A percentile compares a stretch with the other conserved stretches of the same genome.
Conservation (phyloP, 441 rosid genomes). For the Arabidopsis hybrid region DNA sequence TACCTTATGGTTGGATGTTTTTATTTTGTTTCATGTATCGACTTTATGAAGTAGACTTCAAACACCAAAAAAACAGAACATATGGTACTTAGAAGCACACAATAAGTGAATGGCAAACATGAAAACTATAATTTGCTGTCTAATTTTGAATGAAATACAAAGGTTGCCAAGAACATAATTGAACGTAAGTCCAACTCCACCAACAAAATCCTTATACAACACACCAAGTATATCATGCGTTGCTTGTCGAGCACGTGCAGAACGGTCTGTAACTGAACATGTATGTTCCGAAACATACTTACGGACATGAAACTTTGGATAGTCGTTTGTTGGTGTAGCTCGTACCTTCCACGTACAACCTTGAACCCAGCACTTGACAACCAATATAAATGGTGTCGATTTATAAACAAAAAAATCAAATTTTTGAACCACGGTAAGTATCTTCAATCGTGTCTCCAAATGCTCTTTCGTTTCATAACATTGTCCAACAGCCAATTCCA, state of each 20-base stretch:
- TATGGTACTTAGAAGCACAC: too few relatives aligned
- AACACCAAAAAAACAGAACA: too few relatives aligned
- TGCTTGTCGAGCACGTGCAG: background rate
- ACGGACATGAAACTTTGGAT: background rate
- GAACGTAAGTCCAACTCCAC: background rate
- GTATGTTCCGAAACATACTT: background rate
- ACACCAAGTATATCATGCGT: background rate
- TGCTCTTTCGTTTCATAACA: background rate
- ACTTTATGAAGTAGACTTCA: too few relatives aligned
- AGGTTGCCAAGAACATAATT: too few relatives aligned
- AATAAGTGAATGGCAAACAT: too few relatives aligned
- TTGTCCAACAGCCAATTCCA: background rate
- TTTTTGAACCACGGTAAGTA: background rate
- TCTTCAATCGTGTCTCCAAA: background rate
- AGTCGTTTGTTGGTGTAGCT: background rate
- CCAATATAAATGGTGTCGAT: background rate
- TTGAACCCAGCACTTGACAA: background rate
- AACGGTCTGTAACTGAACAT: background rate
- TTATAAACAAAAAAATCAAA: background rate
- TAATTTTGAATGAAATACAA: too few relatives aligned
- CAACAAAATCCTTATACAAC: background rate
- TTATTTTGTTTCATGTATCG: too few relatives aligned
- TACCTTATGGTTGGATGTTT: too few relatives aligned
- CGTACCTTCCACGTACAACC: background rate
- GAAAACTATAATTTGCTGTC: too few relatives aligned